Conservation (phyloP, 176 grass and related monocot genomes). For the Oryza glumipatula region DNA sequence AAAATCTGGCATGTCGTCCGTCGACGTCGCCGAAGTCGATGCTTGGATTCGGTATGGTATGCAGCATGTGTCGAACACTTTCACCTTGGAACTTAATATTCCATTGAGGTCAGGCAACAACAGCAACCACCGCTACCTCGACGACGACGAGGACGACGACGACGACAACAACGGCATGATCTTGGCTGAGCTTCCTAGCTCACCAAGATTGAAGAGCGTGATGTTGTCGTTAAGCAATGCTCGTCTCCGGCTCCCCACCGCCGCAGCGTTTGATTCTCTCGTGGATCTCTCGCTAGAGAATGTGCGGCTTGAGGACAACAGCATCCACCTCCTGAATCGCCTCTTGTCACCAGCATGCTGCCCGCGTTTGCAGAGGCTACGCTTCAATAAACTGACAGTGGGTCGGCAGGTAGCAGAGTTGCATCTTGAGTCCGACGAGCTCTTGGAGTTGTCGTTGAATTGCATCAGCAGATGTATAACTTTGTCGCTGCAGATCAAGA, state of each 20-base stretch:
- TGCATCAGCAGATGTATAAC: fast-evolving
- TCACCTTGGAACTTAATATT: not conserved
- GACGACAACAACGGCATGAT: not conserved
- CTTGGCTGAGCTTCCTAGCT: not conserved
- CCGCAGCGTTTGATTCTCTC: not conserved
- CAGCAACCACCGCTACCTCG: no score
- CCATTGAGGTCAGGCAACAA: no score
- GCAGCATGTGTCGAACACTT: not conserved
- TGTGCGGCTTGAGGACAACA: not conserved
- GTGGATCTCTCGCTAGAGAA: not conserved
- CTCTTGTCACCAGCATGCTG: conserved; percentile 1
- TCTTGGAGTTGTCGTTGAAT: not conserved
- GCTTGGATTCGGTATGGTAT: not conserved
- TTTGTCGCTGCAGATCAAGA: not conserved
- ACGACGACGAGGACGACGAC: fast-evolving
- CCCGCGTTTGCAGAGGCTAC: not conserved
- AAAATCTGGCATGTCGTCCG: not conserved
- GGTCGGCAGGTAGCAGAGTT: not conserved
- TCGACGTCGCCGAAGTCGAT: not conserved
- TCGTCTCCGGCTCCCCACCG: not conserved
- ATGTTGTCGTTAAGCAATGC: not conserved
- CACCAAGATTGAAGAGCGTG: not conserved
- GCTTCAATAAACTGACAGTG: not conserved
- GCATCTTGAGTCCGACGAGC: not conserved
- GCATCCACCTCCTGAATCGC: not conserved